phyloP scores from a whole-genome alignment of 768 basidiomycete genomes.

The Russula brevipes region DNA sequence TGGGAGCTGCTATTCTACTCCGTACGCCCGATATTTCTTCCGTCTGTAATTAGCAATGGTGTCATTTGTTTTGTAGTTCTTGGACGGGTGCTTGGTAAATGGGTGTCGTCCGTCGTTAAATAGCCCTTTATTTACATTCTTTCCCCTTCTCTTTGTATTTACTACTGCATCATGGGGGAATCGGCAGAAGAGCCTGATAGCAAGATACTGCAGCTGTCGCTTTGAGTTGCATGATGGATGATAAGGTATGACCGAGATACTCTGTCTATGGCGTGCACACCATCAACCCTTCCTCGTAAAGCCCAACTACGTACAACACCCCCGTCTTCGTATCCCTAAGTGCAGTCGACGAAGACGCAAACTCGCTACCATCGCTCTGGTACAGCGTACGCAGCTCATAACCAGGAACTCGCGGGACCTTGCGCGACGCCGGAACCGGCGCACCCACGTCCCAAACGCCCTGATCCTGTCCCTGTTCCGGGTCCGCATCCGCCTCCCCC shows the following conservation, averaged over 20 bases:
- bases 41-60: neutral
- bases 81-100: neutral
- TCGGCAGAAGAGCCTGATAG: neutral
- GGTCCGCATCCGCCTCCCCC: slow-evolving; percentile 13
- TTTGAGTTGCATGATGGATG: neutral
- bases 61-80: slow-evolving; percentile 4
- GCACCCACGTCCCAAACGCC: slow-evolving; percentile 40
- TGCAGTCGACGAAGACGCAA: slow-evolving; percentile 49
- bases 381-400: slow-evolving; percentile 58
- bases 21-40: neutral
- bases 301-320: slow-evolving; percentile 48
- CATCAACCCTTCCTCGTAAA: slow-evolving; percentile 54
- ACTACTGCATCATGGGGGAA: slow-evolving; percentile 7
- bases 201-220: neutral
- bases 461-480: neutral
- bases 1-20: neutral
- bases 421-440: slow-evolving; percentile 44
- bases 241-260: neutral
- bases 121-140: slow-evolving; percentile 1
- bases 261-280: slow-evolving; percentile 39
- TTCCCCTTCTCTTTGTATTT: slow-evolving; percentile 13
- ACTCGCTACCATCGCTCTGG: slow-evolving; percentile 64
- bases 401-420: slow-evolving; percentile 35
- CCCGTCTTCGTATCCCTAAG: slow-evolving; percentile 48
- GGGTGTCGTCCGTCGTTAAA: slow-evolving; percentile 8